These are phyloP conservation scores for Zygoascus tannicola DNA, from an alignment of 805 yeast species.

Conservation along the genomic window DNA sequence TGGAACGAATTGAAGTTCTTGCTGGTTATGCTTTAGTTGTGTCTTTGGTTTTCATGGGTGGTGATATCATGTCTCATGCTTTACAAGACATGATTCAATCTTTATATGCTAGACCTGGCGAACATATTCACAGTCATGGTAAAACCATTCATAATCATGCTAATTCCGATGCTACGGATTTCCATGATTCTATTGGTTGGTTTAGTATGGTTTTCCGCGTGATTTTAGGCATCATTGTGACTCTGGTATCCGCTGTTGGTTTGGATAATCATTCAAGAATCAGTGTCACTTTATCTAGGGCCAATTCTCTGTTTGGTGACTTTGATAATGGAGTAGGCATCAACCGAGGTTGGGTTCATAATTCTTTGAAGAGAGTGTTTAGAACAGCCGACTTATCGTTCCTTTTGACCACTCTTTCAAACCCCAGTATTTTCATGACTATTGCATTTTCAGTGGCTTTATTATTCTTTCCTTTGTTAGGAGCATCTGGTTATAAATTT, in stretches of 20 bases:
- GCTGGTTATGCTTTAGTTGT: conserved; percentile 82
- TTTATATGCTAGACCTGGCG: conserved; percentile 26
- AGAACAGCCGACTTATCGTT: conserved; percentile 3
- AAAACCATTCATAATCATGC: conserved; percentile 9
- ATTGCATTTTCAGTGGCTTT: conserved; percentile 25
- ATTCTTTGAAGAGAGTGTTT: not conserved
- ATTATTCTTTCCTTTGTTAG: conserved; percentile 25
- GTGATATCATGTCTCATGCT: conserved; percentile 81
- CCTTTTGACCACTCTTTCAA: conserved; percentile 18
- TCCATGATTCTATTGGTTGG: conserved; percentile 11
- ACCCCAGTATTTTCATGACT: conserved; percentile 27
- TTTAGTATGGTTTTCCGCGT: conserved; percentile 19
- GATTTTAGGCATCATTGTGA: conserved; percentile 23
- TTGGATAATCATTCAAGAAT: conserved; percentile 29
- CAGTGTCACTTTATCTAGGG: conserved; percentile 16
- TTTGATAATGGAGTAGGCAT: not conserved
- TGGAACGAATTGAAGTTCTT: conserved; percentile 82
- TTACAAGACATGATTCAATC: conserved; percentile 55
- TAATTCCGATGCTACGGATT: conserved; percentile 5
- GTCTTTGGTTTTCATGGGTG: conserved; percentile 80
- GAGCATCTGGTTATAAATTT: conserved; percentile 16
- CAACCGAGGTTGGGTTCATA: not conserved
- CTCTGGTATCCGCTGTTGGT: conserved; percentile 28
- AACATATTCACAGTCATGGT: conserved; percentile 11
- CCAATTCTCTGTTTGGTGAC: conserved; percentile 1